Conservation (phyloP, 495 filamentous ascomycete species). For the Aspergillus ellipticus region DNA sequence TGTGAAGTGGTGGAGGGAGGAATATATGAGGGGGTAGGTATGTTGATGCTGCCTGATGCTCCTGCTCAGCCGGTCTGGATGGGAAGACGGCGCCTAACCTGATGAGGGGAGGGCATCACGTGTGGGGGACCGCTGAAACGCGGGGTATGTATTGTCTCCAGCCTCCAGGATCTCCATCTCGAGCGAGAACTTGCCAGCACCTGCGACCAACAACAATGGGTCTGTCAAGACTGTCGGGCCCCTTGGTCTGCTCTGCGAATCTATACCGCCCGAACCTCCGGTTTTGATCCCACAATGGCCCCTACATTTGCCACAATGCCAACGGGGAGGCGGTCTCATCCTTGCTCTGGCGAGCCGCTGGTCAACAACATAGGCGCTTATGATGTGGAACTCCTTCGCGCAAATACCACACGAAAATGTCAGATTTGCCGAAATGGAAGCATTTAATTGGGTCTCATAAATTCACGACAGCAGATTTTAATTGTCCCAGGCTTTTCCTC, state of each 20-base stretch:
- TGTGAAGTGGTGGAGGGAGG: too few relatives aligned
- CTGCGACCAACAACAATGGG: neutral
- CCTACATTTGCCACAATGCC: neutral
- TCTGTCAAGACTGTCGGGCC: neutral
- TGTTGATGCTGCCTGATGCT: too few relatives aligned
- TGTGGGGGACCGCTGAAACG: constrained; percentile 1
- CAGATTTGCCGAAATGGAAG: constrained; percentile 9
- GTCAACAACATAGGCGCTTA: constrained; percentile 35
- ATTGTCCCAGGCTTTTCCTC: constrained; percentile 19
- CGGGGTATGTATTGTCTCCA: neutral
- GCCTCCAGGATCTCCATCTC: neutral
- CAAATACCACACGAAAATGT: constrained; percentile 11
- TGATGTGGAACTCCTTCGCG: constrained; percentile 29
- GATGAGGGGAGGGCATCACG: neutral
- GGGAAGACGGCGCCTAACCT: neutral
- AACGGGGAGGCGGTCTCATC: constrained; percentile 7
- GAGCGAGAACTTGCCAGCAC: neutral
- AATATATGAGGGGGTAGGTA: too few relatives aligned
- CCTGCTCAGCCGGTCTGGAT: too few relatives aligned
- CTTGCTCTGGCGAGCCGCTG: constrained; percentile 18
- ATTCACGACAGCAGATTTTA: constrained; percentile 18
- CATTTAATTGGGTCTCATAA: constrained; percentile 29
- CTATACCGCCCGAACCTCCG: neutral
- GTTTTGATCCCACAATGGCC: neutral
- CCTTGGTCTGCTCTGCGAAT: neutral